Percentiles rank a stretch among this genome's conserved stretches.
Conservation (phyloP, 768 basidiomycete species). For the Gloeopeniophorella convolvens region DNA sequence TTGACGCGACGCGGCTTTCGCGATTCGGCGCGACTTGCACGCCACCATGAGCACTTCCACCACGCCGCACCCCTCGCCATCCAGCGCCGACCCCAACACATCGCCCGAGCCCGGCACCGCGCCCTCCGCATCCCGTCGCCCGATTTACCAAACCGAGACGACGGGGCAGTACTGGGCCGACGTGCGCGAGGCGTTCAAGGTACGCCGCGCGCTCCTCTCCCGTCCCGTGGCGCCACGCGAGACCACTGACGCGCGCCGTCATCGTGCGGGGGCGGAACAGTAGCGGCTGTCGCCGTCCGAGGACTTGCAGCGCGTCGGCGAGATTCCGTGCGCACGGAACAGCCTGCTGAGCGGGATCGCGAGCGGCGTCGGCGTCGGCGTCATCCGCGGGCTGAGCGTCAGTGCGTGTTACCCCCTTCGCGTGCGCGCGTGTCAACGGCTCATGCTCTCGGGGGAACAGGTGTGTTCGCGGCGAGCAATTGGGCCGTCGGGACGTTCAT, state of each 20-base stretch:
- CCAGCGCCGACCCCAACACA: slow-evolving; percentile 18
- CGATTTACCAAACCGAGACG: slow-evolving; percentile 28
- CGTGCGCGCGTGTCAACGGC: background rate
- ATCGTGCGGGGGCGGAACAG: slow-evolving; percentile 23
- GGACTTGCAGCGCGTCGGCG: slow-evolving; percentile 55
- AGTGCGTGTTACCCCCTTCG: slow-evolving; percentile 37
- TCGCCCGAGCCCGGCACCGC: background rate
- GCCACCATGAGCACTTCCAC: slow-evolving; percentile 17
- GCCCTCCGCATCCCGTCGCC: slow-evolving; percentile 4
- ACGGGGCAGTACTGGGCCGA: slow-evolving; percentile 31
- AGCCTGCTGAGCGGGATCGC: slow-evolving; percentile 73
- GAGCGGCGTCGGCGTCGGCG: slow-evolving; percentile 71
- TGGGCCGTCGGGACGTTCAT: slow-evolving; percentile 78
- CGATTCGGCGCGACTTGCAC: no score
- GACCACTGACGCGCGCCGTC: background rate
- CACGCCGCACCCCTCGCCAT: background rate
- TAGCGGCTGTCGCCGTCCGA: slow-evolving; percentile 42
- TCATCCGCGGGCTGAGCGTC: slow-evolving; percentile 60
- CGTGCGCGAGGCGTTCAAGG: slow-evolving; percentile 31
- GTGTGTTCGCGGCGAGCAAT: slow-evolving; percentile 59
- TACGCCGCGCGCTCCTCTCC: no score
- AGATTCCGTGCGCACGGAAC: slow-evolving; percentile 72
- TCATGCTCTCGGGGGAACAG: slow-evolving; percentile 29
- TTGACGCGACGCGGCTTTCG: no score
- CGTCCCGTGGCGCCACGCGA: no score